These are phyloP conservation scores for Pseudogymnoascus sp. DNA, from an alignment of 2,329 filamentous ascomycete species.

Conservation along the genomic window DNA sequence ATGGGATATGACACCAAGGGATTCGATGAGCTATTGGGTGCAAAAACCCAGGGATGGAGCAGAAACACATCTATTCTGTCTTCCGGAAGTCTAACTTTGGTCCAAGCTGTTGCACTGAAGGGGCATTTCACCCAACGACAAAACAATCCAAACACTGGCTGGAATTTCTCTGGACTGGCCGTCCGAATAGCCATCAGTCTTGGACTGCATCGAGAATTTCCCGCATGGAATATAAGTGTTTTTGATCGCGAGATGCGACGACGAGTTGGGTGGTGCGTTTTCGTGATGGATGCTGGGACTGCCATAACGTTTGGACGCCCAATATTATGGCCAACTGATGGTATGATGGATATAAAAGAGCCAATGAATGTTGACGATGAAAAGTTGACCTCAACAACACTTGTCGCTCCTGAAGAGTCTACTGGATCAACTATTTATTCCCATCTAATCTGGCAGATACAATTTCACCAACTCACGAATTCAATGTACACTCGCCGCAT, in stretches of 20 bases:
- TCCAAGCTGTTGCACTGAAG: conserved; percentile 26
- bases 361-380: conserved; percentile 29
- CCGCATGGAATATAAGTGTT: conserved; percentile 26
- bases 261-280: conserved; percentile 33
- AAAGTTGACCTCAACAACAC: neutral
- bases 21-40: conserved; percentile 26
- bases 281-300: conserved; percentile 37
- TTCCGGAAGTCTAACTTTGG: conserved; percentile 27
- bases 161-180: conserved; percentile 39
- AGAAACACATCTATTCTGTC: conserved; percentile 27
- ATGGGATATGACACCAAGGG: conserved; percentile 22
- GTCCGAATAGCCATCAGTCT: conserved; percentile 39
- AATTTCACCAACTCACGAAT: conserved; percentile 6
- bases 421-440: conserved; percentile 14
- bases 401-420: neutral
- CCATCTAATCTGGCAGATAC: neutral
- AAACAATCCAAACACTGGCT: conserved; percentile 40
- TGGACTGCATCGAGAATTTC: conserved; percentile 37
- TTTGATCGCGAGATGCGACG: conserved; percentile 31
- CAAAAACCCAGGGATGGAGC: conserved; percentile 23
- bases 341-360: conserved; percentile 27
- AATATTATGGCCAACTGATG: conserved; percentile 19
- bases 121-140: conserved; percentile 38
- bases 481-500: conserved; percentile 21
- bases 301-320: conserved; percentile 37